Conservation (phyloP, 257 asterid genomes). For the Petunia axillaris region DNA sequence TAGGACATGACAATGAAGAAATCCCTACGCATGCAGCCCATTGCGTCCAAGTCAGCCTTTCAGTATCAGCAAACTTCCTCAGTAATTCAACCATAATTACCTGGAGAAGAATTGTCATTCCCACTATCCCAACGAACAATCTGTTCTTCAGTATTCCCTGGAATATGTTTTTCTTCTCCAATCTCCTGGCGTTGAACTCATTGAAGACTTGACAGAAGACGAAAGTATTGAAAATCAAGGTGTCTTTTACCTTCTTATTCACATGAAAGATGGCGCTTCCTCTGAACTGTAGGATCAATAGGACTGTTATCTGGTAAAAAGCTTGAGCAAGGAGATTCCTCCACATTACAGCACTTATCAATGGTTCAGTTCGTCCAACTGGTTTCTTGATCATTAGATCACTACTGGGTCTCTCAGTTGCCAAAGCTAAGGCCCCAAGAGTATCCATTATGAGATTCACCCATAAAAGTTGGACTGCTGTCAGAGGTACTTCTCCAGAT, state of each 20-base stretch:
- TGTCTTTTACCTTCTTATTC: constrained; percentile 38
- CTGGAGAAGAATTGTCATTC: constrained; percentile 52
- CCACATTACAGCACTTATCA: constrained; percentile 53
- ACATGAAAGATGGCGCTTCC: constrained; percentile 39
- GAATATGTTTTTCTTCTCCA: constrained; percentile 64
- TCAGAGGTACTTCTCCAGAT: constrained; percentile 36
- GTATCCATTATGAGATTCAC: constrained; percentile 62
- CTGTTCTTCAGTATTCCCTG: constrained; percentile 53
- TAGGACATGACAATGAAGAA: constrained; percentile 59
- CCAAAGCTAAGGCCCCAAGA: constrained; percentile 54
- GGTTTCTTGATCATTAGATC: constrained; percentile 42
- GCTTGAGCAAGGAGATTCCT: constrained; percentile 47
- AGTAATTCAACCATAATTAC: constrained; percentile 70
- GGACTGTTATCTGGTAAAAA: constrained; percentile 35
- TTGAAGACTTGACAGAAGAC: constrained; percentile 67
- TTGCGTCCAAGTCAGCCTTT: constrained; percentile 59
- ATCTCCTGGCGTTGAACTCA: constrained; percentile 61
- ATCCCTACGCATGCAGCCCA: constrained; percentile 63
- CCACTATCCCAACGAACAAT: constrained; percentile 61
- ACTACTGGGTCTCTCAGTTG: constrained; percentile 42
- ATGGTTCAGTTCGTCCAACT: constrained; percentile 42
- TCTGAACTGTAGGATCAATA: constrained; percentile 38
- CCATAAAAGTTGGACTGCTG: constrained; percentile 44
- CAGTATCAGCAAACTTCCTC: constrained; percentile 61
- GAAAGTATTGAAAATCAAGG: constrained; percentile 60